Evolutionary conservation across 208 protist species (phyloP).

Genomic region (Leishmania turanica): DNA sequence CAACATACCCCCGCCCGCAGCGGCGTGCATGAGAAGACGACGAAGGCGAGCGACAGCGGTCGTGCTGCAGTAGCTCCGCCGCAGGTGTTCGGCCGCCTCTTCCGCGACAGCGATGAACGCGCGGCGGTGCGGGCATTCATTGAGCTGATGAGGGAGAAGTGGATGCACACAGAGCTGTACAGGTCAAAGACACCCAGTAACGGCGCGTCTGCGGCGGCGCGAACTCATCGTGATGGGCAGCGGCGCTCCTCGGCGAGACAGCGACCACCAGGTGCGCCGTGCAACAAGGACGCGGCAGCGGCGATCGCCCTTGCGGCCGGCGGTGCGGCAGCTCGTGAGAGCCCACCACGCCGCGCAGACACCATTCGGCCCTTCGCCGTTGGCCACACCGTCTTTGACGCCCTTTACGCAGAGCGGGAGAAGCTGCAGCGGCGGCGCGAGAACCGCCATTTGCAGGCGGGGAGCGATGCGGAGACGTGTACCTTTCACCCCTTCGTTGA

Average conservation of each 20-base stretch:
- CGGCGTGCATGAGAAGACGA: background rate
- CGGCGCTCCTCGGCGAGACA: background rate
- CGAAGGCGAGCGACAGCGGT: background rate
- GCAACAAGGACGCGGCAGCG: conserved; percentile 8
- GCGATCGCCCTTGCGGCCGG: conserved; percentile 17
- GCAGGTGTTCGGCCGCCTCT: conserved; percentile 40
- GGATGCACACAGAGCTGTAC: conserved; percentile 33
- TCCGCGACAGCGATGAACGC: conserved; percentile 35
- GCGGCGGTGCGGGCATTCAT: conserved; percentile 33
- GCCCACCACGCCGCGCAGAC: background rate
- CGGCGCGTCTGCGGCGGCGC: background rate
- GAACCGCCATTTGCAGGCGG: conserved; percentile 18
- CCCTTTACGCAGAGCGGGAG: conserved; percentile 35
- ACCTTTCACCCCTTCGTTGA: conserved; percentile 31
- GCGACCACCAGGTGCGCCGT: background rate
- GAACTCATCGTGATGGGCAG: background rate
- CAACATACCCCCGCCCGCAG: background rate
- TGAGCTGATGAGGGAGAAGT: conserved; percentile 34
- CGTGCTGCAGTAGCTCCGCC: conserved; percentile 6
- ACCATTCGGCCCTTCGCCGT: background rate
- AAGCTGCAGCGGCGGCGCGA: conserved; percentile 35
- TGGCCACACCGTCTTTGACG: conserved; percentile 29
- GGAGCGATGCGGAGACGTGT: conserved; percentile 23
- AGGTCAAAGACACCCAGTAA: conserved; percentile 16
- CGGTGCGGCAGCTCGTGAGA: background rate